Evolutionary conservation across 2,329 filamentous ascomycete species (phyloP).

Genomic region (Apiospora koreana): DNA sequence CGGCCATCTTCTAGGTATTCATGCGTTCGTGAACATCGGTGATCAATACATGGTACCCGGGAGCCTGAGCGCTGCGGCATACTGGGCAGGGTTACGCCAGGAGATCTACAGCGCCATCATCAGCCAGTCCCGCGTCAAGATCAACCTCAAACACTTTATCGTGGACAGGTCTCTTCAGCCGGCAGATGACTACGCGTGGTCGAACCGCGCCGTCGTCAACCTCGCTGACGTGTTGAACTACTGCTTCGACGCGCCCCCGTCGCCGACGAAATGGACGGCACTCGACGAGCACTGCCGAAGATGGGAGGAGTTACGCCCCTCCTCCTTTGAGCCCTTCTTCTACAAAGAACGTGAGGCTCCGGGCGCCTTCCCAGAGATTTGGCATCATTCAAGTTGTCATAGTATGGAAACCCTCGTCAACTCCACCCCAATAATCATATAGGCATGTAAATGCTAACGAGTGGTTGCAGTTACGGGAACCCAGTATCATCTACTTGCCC

Average conservation of each 20-base stretch:
- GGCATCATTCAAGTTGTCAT: constrained; percentile 58
- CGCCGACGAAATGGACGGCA: constrained; percentile 40
- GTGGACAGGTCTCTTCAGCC: constrained; percentile 51
- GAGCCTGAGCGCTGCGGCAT: constrained; percentile 52
- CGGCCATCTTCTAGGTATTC: constrained; percentile 47
- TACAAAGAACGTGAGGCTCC: constrained; percentile 37
- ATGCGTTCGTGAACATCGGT: constrained; percentile 47
- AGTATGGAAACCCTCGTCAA: constrained; percentile 32
- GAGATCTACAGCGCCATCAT: constrained; percentile 60
- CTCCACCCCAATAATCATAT: not conserved
- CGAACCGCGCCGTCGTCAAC: constrained; percentile 61
- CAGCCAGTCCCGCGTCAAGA: constrained; percentile 45
- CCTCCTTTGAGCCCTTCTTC: constrained; percentile 57
- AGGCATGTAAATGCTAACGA: constrained; percentile 10
- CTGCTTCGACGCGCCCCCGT: constrained; percentile 50
- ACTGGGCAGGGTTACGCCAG: constrained; percentile 59
- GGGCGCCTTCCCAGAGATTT: constrained; percentile 57
- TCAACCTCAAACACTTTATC: constrained; percentile 51
- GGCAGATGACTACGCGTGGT: constrained; percentile 56
- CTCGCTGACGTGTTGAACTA: constrained; percentile 65
- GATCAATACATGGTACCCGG: constrained; percentile 41
- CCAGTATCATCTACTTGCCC: constrained; percentile 60
- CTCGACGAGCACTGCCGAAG: constrained; percentile 44
- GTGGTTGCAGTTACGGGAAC: constrained; percentile 53
- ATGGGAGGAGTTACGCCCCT: constrained; percentile 50